Evolutionary conservation across 2,329 filamentous ascomycete genomes (phyloP).

Genomic region (Calycina herbarum): DNA sequence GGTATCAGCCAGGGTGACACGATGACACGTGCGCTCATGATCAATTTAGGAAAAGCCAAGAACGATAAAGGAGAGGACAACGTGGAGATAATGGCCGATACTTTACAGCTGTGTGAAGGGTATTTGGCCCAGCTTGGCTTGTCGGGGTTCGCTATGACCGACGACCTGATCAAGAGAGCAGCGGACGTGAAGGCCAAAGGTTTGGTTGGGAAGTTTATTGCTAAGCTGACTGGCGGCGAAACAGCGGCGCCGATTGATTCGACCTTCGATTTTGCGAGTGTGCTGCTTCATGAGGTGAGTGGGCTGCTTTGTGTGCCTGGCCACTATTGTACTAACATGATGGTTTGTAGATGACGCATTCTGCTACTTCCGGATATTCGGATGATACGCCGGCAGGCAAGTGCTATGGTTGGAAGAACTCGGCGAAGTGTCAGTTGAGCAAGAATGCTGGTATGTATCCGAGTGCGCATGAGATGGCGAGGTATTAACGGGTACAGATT

Average conservation of each 20-base stretch:
- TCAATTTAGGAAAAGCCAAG: too few species aligned
- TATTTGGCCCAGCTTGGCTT: too few species aligned
- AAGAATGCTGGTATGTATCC: constrained; percentile 3
- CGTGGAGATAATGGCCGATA: too few species aligned
- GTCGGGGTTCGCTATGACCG: too few species aligned
- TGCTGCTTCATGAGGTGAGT: background rate
- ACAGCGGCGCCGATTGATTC: background rate
- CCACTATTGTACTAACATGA: background rate
- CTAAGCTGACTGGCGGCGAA: background rate
- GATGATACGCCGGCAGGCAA: background rate
- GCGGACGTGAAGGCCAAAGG: background rate
- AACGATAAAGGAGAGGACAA: too few species aligned
- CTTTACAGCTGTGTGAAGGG: too few species aligned
- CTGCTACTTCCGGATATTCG: background rate
- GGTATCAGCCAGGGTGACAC: too few species aligned
- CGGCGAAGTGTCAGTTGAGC: background rate
- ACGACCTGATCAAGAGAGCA: background rate
- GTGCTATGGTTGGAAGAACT: background rate
- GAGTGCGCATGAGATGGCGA: background rate
- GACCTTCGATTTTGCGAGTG: background rate
- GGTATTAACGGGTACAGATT: background rate
- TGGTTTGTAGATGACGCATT: background rate
- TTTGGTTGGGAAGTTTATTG: background rate
- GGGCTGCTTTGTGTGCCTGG: background rate
- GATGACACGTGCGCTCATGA: too few species aligned